These are phyloP conservation scores for Penicillium corylophilum DNA, from an alignment of 2,329 filamentous ascomycete genomes.

Conservation along the genomic window DNA sequence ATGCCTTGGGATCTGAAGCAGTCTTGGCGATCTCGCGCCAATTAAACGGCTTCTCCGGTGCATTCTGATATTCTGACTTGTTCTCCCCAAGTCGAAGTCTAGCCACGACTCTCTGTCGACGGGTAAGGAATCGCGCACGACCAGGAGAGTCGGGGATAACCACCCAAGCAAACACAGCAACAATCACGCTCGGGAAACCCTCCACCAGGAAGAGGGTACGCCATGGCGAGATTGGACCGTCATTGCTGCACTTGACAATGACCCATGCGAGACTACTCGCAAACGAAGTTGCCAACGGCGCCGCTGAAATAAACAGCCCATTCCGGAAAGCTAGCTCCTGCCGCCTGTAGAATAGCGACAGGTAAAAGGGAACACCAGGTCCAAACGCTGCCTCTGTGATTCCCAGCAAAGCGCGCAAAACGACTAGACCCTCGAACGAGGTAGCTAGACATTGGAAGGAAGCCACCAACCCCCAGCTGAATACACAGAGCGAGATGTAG, in stretches of 20 bases:
- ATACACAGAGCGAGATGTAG: slow-evolving; percentile 61
- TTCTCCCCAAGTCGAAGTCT: slow-evolving; percentile 63
- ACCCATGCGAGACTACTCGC: slow-evolving; percentile 75
- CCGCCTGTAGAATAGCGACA: slow-evolving; percentile 63
- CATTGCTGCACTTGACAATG: slow-evolving; percentile 67
- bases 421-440: slow-evolving; percentile 59
- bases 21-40: slow-evolving; percentile 59
- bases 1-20: slow-evolving; percentile 66
- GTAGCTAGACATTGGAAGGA: slow-evolving; percentile 69
- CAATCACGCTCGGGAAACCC: slow-evolving; percentile 77
- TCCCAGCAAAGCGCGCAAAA: slow-evolving; percentile 49
- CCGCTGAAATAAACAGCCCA: slow-evolving; percentile 79
- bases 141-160: slow-evolving; percentile 74
- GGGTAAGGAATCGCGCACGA: slow-evolving; percentile 62
- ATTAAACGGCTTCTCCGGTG: slow-evolving; percentile 45
- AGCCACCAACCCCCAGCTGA: slow-evolving; percentile 76
- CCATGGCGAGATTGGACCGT: slow-evolving; percentile 74
- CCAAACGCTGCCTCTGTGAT: slow-evolving; percentile 62
- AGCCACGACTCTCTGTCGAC: slow-evolving; percentile 68
- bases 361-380: slow-evolving; percentile 63
- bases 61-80: slow-evolving; percentile 38
- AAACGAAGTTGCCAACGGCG: slow-evolving; percentile 62
- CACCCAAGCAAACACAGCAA: slow-evolving; percentile 71
- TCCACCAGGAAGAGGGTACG: slow-evolving; percentile 81
- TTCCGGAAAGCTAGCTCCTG: slow-evolving; percentile 80